A percentile compares a stretch with the other conserved stretches of the same genome.
Conservation (phyloP, 1,284 basidiomycete genomes). For the Rhodotorula sp. region DNA sequence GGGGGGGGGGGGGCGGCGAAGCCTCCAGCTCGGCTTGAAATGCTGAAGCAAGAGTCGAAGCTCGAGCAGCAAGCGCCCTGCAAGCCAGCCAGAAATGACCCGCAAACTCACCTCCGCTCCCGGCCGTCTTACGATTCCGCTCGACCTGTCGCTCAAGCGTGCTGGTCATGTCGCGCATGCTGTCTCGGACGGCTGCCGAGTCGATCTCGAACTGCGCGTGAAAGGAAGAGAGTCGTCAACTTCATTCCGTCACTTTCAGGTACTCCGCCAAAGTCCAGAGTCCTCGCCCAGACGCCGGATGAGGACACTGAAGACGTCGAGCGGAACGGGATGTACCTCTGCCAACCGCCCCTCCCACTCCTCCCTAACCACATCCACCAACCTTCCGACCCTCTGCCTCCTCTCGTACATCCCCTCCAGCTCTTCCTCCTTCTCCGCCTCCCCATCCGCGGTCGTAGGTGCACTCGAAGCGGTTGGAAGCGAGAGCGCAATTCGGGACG, state of each 20-base stretch:
- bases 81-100: no score
- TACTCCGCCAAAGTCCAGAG: no score
- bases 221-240: not conserved
- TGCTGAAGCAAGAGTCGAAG: not conserved
- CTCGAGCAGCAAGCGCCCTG: no score
- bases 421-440: slow-evolving; percentile 12
- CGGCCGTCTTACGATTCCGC: slow-evolving; percentile 19
- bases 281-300: no score
- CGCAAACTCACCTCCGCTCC: slow-evolving; percentile 9
- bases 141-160: slow-evolving; percentile 56
- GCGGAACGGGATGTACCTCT: slow-evolving; percentile 53
- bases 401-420: not conserved
- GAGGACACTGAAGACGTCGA: not conserved
- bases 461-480: slow-evolving; percentile 55
- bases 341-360: slow-evolving; percentile 62
- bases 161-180: slow-evolving; percentile 69
- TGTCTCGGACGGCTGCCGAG: slow-evolving; percentile 62
- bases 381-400: slow-evolving; percentile 15
- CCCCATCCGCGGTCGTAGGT: slow-evolving; percentile 11
- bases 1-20: not conserved
- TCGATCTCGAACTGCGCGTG: slow-evolving; percentile 60
- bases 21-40: not conserved
- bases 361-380: slow-evolving; percentile 33
- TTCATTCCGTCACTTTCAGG: not conserved
- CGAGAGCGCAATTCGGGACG: slow-evolving; percentile 69